phyloP scores from a whole-genome alignment of 73 alveolate genomes.

The Paramecium pentaurelia region DNA sequence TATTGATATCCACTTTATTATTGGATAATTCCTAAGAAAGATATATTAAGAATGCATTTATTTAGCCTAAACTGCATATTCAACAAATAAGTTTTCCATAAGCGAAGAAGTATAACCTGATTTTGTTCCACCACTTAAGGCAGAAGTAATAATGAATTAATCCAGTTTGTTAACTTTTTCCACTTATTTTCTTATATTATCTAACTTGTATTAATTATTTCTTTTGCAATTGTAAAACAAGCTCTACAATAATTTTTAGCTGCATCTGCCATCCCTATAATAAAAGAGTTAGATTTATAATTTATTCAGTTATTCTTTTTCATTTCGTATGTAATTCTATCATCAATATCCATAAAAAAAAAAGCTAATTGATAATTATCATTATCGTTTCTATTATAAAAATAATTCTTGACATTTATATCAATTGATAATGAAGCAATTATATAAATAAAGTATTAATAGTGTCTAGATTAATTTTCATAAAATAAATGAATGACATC shows the following conservation, averaged over 20 bases:
- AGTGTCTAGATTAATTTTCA: no score
- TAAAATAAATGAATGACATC: no score
- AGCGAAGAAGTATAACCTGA: conserved; percentile 35
- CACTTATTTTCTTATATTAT: background rate
- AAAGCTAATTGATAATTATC: background rate
- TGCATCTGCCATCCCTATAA: background rate
- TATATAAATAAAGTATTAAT: no score
- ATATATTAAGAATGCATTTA: background rate
- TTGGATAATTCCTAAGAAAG: background rate
- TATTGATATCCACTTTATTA: background rate
- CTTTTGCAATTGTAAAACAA: conserved; percentile 19
- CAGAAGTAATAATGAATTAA: background rate
- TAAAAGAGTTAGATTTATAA: background rate
- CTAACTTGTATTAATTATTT: conserved; percentile 5
- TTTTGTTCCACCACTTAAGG: conserved; percentile 55
- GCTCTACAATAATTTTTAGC: conserved; percentile 49
- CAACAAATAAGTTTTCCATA: conserved; percentile 13
- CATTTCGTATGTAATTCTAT: background rate
- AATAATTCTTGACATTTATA: background rate
- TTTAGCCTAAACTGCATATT: background rate
- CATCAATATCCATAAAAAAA: background rate
- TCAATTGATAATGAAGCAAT: background rate
- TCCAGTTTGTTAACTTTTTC: background rate
- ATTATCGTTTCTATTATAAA: background rate
- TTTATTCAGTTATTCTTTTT: background rate